Percentiles rank a stretch among this genome's conserved stretches.
Evolutionary conservation across 2,329 filamentous ascomycete species (phyloP).

Genomic region (Dothistroma pini): DNA sequence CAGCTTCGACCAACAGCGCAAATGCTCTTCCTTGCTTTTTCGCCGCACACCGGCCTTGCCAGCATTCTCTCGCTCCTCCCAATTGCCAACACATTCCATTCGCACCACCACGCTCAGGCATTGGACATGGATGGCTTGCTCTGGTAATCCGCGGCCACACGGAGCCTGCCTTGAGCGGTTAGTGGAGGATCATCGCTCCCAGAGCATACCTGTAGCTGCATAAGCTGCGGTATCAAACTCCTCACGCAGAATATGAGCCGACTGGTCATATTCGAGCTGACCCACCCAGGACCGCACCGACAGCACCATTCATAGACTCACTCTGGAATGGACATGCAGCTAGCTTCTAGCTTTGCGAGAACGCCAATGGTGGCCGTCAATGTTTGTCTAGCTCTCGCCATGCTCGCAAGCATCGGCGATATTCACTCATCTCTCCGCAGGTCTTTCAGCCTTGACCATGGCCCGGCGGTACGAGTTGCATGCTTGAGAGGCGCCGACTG

Average conservation of each 20-base stretch:
- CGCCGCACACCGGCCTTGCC: constrained; percentile 12
- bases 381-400: constrained; percentile 25
- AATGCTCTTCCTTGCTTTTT: constrained; percentile 18
- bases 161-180: constrained; percentile 12
- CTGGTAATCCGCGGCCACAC: constrained; percentile 3
- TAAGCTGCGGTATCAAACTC: constrained; percentile 25
- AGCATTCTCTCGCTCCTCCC: constrained; percentile 6
- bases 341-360: constrained; percentile 32
- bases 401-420: constrained; percentile 27
- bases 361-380: constrained; percentile 30
- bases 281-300: constrained; percentile 26
- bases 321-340: constrained; percentile 29
- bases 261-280: constrained; percentile 16
- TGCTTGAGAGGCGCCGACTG: constrained; percentile 11
- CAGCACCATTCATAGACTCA: constrained; percentile 8
- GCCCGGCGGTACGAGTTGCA: constrained; percentile 13
- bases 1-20: constrained; percentile 8
- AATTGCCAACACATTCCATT: constrained; percentile 19
- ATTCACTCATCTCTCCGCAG: constrained; percentile 17
- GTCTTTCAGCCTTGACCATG: constrained; percentile 15
- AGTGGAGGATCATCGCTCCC: neutral
- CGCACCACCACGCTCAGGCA: constrained; percentile 4
- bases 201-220: constrained; percentile 13
- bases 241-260: constrained; percentile 17
- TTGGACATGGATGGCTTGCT: constrained; percentile 24